Base-by-base conservation (phyloP, 495 filamentous ascomycete species). In the Trichoderma orchidacearum region DNA sequence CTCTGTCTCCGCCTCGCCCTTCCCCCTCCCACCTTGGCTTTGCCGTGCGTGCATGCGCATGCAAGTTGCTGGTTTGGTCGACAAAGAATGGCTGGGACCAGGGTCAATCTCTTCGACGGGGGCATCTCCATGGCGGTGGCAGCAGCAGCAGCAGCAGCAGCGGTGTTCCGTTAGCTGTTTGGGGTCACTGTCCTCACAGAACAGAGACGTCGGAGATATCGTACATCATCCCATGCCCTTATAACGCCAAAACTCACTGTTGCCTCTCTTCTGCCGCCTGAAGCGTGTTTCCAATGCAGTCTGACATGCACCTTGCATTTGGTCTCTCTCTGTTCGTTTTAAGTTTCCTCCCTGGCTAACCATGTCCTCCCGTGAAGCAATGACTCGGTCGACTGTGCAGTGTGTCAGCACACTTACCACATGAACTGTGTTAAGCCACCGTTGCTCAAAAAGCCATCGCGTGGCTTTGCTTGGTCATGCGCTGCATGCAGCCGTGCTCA, bases 381-480 rank as follows among this genome's bases (percentile, higher is more conserved):
- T 64, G 89, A 97, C 68, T 97, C 93, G 27, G 93, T 99, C 30
- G 92, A 97, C 62, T 99, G 93, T 69, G 93, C 94, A 29, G 87
- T 95, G 55, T 99, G 93, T 69, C 80, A 82, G 61, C 83, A 90
- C 63, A 96, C 92, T 8, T 99, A 96, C 72, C 93, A 99, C 72
- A 96, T 99, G 93, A 87, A 87, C 65, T 99, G 93, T 66, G 94
- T 99, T 50, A 86, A 85, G 56, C 93, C 93, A 30, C 89, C 88
- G 34, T 68, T 99, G 57, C 81, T 90, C 35, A 97, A 96, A 68
- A 99, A 99, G 71, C 93, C 93, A 18, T 95, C 93, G 48, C 85
- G 93, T 68, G 93, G 93, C 35, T 99, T 99, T 73, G 93, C 89
- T 8, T 99, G 93, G 93, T 87, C 93, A 15, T 99, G 93, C 69